A percentile compares a stretch with the other conserved stretches of the same genome.
Conservation (phyloP, 805 yeast genomes). For the Metschnikowia colocasiae region DNA sequence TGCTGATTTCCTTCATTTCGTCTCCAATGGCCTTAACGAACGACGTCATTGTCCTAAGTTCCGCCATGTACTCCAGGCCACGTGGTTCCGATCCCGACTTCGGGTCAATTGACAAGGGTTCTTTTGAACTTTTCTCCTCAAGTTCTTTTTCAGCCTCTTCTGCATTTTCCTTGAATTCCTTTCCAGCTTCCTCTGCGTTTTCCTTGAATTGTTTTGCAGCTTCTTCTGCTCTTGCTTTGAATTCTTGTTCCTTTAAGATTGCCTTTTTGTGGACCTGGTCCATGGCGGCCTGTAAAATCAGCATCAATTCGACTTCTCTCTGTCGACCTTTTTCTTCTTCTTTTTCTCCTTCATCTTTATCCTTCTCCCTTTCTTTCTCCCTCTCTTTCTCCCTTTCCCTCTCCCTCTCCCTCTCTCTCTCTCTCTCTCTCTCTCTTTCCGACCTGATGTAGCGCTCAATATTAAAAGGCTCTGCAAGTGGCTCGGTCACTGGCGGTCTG, state of each 20-base stretch:
- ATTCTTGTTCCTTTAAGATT: neutral
- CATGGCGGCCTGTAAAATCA: neutral
- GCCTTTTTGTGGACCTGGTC: neutral
- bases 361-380: neutral
- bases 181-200: neutral
- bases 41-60: conserved; percentile 1
- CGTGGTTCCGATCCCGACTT: neutral
- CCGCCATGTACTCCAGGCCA: neutral
- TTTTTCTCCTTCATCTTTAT: neutral
- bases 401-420: neutral
- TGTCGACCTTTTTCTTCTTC: neutral
- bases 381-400: neutral
- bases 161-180: too few relatives aligned
- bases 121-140: neutral
- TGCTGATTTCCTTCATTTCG: conserved; percentile 5
- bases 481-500: too few relatives aligned
- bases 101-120: neutral
- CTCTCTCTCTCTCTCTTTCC: neutral
- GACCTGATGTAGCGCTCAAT: neutral
- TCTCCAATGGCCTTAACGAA: conserved; percentile 4
- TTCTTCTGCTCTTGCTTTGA: too few relatives aligned
- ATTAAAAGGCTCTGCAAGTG: neutral
- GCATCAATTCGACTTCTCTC: neutral
- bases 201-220: neutral
- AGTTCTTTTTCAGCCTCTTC: neutral